phyloP scores from a whole-genome alignment of 148 eudicot species.

The Pharnaceum exiguum region DNA sequence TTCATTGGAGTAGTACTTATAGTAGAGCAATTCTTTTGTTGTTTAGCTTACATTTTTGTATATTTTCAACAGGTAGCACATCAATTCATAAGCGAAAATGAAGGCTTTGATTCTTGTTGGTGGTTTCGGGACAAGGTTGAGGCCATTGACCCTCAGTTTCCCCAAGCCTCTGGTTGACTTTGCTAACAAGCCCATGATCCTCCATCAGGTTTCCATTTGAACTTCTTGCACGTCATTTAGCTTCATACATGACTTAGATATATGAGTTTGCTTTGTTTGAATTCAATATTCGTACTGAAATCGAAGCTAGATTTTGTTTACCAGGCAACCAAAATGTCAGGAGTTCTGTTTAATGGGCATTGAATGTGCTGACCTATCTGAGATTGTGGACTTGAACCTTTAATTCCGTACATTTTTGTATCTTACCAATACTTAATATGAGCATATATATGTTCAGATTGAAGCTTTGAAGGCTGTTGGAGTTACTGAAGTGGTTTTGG shows the following conservation, averaged over 20 bases:
- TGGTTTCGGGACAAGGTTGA: conserved; percentile 91
- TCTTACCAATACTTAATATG: not conserved
- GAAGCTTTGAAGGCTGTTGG: conserved; percentile 94
- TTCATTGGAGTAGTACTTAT: too few relatives aligned
- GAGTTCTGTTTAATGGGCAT: not conserved
- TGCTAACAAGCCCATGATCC: conserved; percentile 95
- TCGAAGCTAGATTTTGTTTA: not conserved
- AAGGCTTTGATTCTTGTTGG: conserved; percentile 99
- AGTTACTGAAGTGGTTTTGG: conserved; percentile 90
- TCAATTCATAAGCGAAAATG: conserved; percentile 38
- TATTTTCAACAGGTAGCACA: conserved; percentile 10
- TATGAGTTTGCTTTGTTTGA: not conserved
- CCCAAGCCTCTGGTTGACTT: conserved; percentile 98
- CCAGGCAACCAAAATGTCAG: not conserved
- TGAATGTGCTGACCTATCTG: too few relatives aligned
- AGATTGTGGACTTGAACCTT: not conserved
- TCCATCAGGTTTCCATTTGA: conserved; percentile 69
- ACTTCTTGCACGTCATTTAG: not conserved
- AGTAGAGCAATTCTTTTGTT: not conserved
- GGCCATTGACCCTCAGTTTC: conserved; percentile 87
- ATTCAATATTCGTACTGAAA: not conserved
- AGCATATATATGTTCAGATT: conserved; percentile 45
- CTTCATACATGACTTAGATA: not conserved
- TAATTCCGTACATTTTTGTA: not conserved
- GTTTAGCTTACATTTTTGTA: conserved; percentile 15